phyloP scores from a whole-genome alignment of 495 filamentous ascomycete genomes.

The Aspergillus indologenus region DNA sequence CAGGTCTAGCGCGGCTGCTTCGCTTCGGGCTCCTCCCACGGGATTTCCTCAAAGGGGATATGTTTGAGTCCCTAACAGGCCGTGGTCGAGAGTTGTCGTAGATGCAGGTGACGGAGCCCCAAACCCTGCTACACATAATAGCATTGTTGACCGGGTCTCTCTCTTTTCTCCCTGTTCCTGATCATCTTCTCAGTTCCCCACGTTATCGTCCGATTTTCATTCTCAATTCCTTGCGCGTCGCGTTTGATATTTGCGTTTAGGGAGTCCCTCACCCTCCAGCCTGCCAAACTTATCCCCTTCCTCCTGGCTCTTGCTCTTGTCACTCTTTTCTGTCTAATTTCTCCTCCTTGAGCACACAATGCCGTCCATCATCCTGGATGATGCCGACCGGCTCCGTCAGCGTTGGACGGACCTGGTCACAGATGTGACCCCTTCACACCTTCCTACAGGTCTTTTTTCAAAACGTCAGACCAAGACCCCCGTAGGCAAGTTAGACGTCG shows the following conservation, averaged over 20 bases:
- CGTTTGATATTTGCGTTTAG: background rate
- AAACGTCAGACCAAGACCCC: conserved; percentile 5
- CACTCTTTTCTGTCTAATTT: background rate
- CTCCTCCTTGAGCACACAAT: background rate
- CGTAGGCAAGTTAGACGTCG: conserved; percentile 9
- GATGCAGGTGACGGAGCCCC: background rate
- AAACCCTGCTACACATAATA: background rate
- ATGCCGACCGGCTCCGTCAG: conserved; percentile 18
- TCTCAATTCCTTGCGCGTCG: background rate
- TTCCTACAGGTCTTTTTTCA: conserved; percentile 14
- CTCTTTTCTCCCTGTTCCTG: background rate
- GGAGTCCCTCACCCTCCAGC: background rate
- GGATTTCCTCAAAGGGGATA: background rate
- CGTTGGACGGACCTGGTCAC: conserved; percentile 17
- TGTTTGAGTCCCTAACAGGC: background rate
- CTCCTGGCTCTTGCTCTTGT: conserved; percentile 9
- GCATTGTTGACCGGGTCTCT: background rate
- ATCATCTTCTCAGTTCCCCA: background rate
- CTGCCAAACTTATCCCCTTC: conserved; percentile 9
- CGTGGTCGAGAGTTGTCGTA: background rate
- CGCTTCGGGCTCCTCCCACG: background rate
- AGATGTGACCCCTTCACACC: conserved; percentile 18
- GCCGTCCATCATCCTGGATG: conserved; percentile 16
- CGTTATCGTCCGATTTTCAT: background rate
- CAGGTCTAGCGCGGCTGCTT: background rate